Evolutionary conservation across 495 filamentous ascomycete genomes (phyloP), one percentile per base, ranked within the genome.

Genomic region (Aspergillus ostianus): DNA sequence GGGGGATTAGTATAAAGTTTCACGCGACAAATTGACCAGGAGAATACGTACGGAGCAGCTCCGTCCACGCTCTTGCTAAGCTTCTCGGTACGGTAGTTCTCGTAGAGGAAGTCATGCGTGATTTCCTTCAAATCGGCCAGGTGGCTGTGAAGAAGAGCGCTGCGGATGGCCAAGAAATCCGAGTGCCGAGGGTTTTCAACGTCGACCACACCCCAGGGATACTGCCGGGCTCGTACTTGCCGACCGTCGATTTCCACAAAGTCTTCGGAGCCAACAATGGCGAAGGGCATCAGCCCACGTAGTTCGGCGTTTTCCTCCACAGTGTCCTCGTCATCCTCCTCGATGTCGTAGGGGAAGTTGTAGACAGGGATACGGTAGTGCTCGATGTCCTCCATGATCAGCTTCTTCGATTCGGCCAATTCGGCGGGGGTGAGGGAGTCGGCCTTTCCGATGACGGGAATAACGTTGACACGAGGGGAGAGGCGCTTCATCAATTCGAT

Each of bases 81-180:
- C 80, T 97, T 97, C 89, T 98, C 95, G 68, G 94, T 98, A 90
- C 94, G 91, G 84, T 98, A 98, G 80, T 98, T 98, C 73, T 98
- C 94, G 73, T 98, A 98, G 36, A 98, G 84, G 89, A 98, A 98
- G 71, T 98, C 94, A 73, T 98, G 95, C 36, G 94, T 98, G 70
- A 98, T 98, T 70, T 98, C 94, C 85, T 98, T 98, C 61, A 98
- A 80, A 73, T 98, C 94, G 27, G 93, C 94, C 58, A 98, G 82
- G 82, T 98, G 94, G 77, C 90, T 94, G 82, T 98, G 95, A 52
- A 98, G 83, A 41, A 98, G 86, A 55, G 94, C 94, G 52, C 92
- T 97, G 73, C 95, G 88, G 70, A 98, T 96, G 60, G 94, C 94
- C 59, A 98, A 77, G 84, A 98, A 98, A 75, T 98, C 94, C 20